Percentiles rank a stretch among this genome's conserved stretches.
phyloP scores from a whole-genome alignment of 2,329 filamentous ascomycete genomes.

The Fusarium pilosicola region DNA sequence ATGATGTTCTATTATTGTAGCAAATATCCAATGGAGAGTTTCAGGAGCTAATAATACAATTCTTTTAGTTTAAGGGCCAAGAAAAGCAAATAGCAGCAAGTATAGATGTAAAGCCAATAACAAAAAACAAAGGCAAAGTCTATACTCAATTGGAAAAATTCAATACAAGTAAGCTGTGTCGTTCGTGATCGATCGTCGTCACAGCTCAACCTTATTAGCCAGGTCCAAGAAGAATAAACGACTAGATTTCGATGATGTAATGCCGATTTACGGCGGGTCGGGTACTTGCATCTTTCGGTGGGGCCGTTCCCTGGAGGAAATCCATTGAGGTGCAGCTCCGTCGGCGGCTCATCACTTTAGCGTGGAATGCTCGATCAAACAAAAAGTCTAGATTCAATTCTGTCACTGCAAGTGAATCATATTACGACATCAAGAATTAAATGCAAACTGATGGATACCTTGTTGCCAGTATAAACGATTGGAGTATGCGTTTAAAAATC shows the following conservation, averaged over 20 bases:
- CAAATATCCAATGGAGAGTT: not conserved
- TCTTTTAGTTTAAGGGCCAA: not conserved
- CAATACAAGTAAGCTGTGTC: not conserved
- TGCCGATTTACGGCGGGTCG: constrained; percentile 23
- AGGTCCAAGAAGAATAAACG: not conserved
- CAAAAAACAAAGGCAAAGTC: not conserved
- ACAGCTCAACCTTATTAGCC: not conserved
- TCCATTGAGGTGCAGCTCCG: constrained; percentile 14
- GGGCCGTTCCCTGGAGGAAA: constrained; percentile 22
- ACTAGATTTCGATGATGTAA: constrained; percentile 41
- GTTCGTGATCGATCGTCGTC: constrained; percentile 29
- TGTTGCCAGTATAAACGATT: not conserved
- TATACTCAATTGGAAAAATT: constrained; percentile 6
- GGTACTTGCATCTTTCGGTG: constrained; percentile 9
- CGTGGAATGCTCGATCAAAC: not conserved
- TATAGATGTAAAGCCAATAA: not conserved
- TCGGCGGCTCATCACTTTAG: constrained; percentile 29
- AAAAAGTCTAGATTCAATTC: constrained; percentile 12
- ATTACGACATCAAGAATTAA: constrained; percentile 11
- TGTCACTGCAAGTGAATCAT: not conserved
- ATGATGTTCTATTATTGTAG: not conserved
- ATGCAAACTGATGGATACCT: not conserved
- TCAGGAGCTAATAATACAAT: not conserved
- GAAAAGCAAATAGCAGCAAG: not conserved
- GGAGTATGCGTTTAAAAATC: not conserved